Evolutionary conservation across 345 rosid genomes (phyloP).

Genomic region (Abelmoschus esculentus): DNA sequence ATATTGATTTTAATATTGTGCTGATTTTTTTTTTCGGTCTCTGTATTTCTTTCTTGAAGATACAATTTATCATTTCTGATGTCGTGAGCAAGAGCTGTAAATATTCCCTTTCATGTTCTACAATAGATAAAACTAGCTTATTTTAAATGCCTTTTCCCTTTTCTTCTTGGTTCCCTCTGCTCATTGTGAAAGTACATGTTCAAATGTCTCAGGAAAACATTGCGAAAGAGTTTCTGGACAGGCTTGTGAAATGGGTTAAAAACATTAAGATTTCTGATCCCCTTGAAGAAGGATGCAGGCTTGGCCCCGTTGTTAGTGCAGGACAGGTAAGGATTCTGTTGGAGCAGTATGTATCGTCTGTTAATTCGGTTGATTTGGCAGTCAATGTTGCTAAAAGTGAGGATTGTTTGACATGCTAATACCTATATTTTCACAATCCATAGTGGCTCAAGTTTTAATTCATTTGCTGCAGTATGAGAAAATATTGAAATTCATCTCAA

Average conservation of each 20-base stretch:
- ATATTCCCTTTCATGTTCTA: background rate
- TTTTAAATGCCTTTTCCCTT: background rate
- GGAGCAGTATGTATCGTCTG: background rate
- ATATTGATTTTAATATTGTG: background rate
- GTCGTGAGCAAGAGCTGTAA: background rate
- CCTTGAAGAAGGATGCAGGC: slow-evolving; percentile 83
- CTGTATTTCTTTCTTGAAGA: background rate
- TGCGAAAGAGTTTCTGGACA: slow-evolving; percentile 59
- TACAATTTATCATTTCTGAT: background rate
- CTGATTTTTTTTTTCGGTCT: background rate
- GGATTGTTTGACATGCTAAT: background rate
- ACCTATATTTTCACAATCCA: background rate
- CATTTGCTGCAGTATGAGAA: slow-evolving; percentile 62
- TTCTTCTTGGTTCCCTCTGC: slow-evolving; percentile 1
- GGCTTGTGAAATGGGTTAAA: slow-evolving; percentile 68
- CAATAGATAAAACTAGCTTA: background rate
- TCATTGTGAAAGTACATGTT: slow-evolving; percentile 1
- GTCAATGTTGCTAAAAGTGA: background rate
- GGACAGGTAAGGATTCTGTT: slow-evolving; percentile 52
- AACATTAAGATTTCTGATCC: slow-evolving; percentile 84
- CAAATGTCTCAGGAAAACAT: slow-evolving; percentile 57
- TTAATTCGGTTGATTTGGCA: background rate
- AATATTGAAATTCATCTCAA: slow-evolving; percentile 61
- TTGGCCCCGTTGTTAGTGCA: slow-evolving; percentile 82
- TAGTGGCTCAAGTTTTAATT: slow-evolving; percentile 12